Percentiles rank a stretch among this genome's conserved stretches.
These are phyloP conservation scores for Trichophyton simii DNA, from an alignment of 2,329 filamentous ascomycete genomes.

Conservation along the genomic window DNA sequence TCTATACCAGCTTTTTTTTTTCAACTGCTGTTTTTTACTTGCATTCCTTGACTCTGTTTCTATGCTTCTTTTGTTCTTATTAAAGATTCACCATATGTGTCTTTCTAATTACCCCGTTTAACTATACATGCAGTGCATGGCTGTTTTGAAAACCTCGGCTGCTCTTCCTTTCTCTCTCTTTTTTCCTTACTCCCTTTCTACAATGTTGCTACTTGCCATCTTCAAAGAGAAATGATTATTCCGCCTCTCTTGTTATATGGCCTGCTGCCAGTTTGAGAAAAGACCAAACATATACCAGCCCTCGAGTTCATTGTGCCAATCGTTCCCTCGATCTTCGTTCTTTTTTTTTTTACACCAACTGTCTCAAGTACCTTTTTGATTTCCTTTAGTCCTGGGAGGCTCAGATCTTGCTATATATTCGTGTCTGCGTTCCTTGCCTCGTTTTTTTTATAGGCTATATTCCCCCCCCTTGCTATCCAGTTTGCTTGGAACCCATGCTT, in stretches of 20 bases:
- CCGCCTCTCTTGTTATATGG: background rate
- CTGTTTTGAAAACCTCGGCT: background rate
- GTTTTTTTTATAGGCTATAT: background rate
- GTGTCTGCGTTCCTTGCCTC: background rate
- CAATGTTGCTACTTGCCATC: background rate
- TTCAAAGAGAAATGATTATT: background rate
- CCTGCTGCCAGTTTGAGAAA: background rate
- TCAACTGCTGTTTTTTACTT: constrained; percentile 7
- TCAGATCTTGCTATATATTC: background rate
- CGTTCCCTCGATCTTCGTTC: background rate
- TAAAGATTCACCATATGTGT: background rate
- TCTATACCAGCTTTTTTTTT: constrained; percentile 16
- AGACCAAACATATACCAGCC: background rate
- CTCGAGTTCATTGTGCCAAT: background rate
- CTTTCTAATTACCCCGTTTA: constrained; percentile 3
- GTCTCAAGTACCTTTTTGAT: background rate
- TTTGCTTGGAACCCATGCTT: background rate
- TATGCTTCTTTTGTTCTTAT: constrained; percentile 1
- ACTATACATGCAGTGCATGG: background rate
- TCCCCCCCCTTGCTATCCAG: background rate
- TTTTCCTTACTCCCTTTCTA: background rate
- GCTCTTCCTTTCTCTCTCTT: background rate
- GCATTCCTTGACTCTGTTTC: constrained; percentile 1
- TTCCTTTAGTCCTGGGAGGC: background rate
- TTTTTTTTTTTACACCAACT: background rate